Base-by-base conservation (phyloP, 768 basidiomycete species). In the Floccularia luteovirens region DNA sequence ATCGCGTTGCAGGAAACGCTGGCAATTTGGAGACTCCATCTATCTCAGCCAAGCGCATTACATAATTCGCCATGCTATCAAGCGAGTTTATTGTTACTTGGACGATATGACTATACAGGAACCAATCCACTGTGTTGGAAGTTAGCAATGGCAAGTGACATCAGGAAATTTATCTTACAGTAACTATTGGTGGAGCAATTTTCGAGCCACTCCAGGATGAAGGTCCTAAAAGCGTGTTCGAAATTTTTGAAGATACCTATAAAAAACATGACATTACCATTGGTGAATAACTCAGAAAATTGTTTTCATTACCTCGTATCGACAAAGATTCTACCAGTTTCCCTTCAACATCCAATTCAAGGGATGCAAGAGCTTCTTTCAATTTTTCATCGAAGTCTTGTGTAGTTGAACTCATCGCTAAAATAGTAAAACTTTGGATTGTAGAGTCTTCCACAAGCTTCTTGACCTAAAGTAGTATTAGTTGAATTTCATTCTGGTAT, bases 341-440 rank as follows among this genome's bases (percentile, higher is more conserved):
- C 23, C 83, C 83, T 24, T 72, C 65, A 1, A 70, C 51, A 51
- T 88, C 84, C 23, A 86, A 52, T 1, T 63, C 46, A 40, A 79
- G 44, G 1, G 46, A 48, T 1, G 54, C 51, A 24, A 86, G 43
- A 4, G 64, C 48, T 10, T 63, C 57, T 16, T 55, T 53, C 31
- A 88, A 66, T 52, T 75, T 78, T 40, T 47, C 56, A 54, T 88
- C 84, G 28, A 79, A 52, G 43, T 83, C 78, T 41, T 67, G 70
- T 2, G 69, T 70, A 1, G 60, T 52, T 3, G 74, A 67, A 2
- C 75, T 69, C 28, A 85, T 64, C 8, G 63, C 46, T 24, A 83
- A 64, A n/a, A 69, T 63, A 23, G 62, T 57, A 43, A 58, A 66
- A 46, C 65, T 52, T 42, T 57, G 56, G 43, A 74, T 47, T 2